Evolutionary conservation across 2,329 filamentous ascomycete genomes (phyloP).

Genomic region (Curvularia lunata): DNA sequence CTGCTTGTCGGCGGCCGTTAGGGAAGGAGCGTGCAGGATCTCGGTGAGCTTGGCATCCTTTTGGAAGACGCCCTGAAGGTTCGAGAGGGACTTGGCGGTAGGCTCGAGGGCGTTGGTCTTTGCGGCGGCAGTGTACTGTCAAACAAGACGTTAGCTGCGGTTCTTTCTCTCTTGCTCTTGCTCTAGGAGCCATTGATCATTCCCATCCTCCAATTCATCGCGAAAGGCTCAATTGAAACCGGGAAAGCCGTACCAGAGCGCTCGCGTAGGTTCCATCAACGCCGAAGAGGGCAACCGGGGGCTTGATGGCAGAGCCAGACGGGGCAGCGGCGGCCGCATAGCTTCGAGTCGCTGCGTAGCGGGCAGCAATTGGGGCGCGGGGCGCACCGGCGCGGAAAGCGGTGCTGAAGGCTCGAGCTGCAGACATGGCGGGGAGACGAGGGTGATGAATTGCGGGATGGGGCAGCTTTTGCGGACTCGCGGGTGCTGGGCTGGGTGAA

Average conservation of each 20-base stretch:
- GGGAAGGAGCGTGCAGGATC: conserved; percentile 81
- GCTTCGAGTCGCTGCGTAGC: conserved; percentile 70
- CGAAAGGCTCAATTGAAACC: conserved; percentile 24
- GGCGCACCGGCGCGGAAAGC: conserved; percentile 62
- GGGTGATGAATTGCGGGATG: conserved; percentile 45
- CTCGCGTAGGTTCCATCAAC: conserved; percentile 98
- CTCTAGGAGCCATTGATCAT: conserved; percentile 25
- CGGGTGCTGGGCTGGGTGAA: conserved; percentile 14
- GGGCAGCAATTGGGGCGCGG: conserved; percentile 66
- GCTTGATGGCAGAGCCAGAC: conserved; percentile 71
- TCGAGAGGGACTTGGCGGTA: conserved; percentile 78
- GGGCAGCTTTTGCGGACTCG: conserved; percentile 6
- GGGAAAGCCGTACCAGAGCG: conserved; percentile 78
- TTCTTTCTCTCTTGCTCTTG: conserved; percentile 10
- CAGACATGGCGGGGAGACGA: conserved; percentile 58
- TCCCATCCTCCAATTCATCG: conserved; percentile 31
- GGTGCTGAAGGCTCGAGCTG: conserved; percentile 62
- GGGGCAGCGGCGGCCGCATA: conserved; percentile 70
- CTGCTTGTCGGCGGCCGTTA: conserved; percentile 79
- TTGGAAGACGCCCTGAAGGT: conserved; percentile 74
- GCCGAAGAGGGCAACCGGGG: conserved; percentile 90
- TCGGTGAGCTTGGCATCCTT: conserved; percentile 80
- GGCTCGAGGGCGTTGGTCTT: conserved; percentile 86
- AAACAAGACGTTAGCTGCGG: conserved; percentile 31
- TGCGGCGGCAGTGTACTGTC: conserved; percentile 90